Evolutionary conservation across 2,329 filamentous ascomycete species (phyloP), one percentile per base, ranked within the genome.

Genomic region (Paramyrothecium roridum): DNA sequence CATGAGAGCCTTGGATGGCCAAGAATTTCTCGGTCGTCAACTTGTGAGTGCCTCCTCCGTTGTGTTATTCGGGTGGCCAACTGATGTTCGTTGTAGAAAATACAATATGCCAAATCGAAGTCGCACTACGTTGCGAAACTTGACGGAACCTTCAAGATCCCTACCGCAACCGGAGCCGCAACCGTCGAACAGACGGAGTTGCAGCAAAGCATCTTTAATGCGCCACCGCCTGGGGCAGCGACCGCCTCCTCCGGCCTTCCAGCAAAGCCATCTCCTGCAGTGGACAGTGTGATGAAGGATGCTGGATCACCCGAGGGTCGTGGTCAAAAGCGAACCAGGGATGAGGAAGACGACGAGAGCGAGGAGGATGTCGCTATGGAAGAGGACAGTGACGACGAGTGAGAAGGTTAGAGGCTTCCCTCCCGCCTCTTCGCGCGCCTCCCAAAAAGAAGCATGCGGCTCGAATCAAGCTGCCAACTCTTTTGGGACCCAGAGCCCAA

Each of bases 121-220:
- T 97, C 93, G 3, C 82, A 96, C 70, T 88, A 89, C 22, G 85
- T 99, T 59, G 86, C 91, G 34, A 96, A 96, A 73, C 85, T 99
- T 53, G 93, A 96, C 62, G 95, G 95, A 59, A 93, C 91, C 16
- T 96, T 92, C 75, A 87, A 87, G 67, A 81, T 90, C 63, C 86
- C 90, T 16, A 75, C 78, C 54, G 76, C 75, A 26, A 75, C 79
- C 20, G 79, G 76, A 26, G 79, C 81, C 54, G 76, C 78, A 52
- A 78, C 76, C 45, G 82, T 85, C 53, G 82, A 85, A 65, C 83
- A 89, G 63, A 91, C 88, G 3, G 87, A 90, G 62, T 78, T 90
- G 48, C 89, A 92, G 69, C 88, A 90, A 68, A 90, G 87, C 67
- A 91, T 95, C 64, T 93, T 93, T 78, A 88, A 87, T 67, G 87